Base-by-base conservation (phyloP, 1,284 basidiomycete genomes). In the Wallemia ichthyophaga region DNA sequence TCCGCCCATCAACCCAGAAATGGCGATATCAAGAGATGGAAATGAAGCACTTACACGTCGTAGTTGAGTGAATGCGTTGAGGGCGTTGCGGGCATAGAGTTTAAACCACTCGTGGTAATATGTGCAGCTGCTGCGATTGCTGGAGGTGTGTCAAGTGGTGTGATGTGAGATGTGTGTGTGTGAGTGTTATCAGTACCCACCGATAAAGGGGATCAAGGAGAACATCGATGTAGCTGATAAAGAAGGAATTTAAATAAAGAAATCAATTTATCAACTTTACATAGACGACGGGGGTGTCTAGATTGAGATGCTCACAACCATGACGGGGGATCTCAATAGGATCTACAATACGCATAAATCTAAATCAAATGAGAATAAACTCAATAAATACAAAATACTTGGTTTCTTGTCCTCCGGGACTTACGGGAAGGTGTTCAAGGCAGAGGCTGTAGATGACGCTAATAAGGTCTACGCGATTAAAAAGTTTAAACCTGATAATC, bases 401-500 rank as follows among this genome's bases (percentile, higher is more conserved):
- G 94, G 94, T 7, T 99, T 98, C 72, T 88, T 99, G 64, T 94
- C 88, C 7, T 92, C 88, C 2, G 92, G 92, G 21, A 99, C 94
- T 0, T 99, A 98, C 67, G 94, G 94, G 0, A 76, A 89, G 26
- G 92, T 99, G 2, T 99, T 98, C 77, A 98, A 98, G 70, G 94
- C 91, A 28, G 82, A 73, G 58, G 61, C 67, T 26, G 67, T 78
- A 1, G 72, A 73, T 11, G 80, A 81, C 54, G 69, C 70, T 57
- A 78, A 74, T 1, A 74, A 73, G 60, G 75, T 92, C 57, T 84
- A 88, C 66, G 94, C 92, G 2, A 96, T 98, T 73, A 99, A 99
- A 73, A 99, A 98, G 71, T 98, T 98, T 75, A 99, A 99, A 69
- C 91, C 92, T 0, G 94, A 98, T 74, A 96, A 96, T 69, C 89